These are phyloP conservation scores for Nidularia pulvinata DNA, from an alignment of 768 basidiomycete genomes.

Conservation along the genomic window DNA sequence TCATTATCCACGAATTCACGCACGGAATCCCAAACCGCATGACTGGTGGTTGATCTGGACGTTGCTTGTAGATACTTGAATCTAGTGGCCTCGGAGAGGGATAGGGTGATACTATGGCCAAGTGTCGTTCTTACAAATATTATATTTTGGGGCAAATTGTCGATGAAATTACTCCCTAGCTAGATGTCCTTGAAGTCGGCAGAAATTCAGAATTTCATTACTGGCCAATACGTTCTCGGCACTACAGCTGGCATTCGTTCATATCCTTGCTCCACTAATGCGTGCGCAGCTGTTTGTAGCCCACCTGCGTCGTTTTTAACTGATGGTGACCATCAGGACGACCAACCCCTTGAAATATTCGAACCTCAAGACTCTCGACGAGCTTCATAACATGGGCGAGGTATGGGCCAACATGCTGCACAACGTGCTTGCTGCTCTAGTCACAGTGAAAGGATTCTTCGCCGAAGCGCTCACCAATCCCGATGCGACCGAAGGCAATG, in stretches of 20 bases:
- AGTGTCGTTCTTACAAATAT: conserved; percentile 3
- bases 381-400: conserved; percentile 47
- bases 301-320: neutral
- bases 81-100: conserved; percentile 65
- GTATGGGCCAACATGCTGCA: conserved; percentile 35
- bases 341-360: conserved; percentile 34
- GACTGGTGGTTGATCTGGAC: conserved; percentile 46
- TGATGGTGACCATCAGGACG: conserved; percentile 8
- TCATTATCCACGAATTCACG: conserved; percentile 43
- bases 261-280: conserved; percentile 46
- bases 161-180: neutral
- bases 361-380: conserved; percentile 21
- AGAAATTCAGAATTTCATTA: conserved; percentile 18
- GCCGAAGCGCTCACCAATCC: conserved; percentile 27
- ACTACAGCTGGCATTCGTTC: conserved; percentile 40
- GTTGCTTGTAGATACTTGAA: conserved; percentile 56
- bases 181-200: conserved; percentile 21
- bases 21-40: conserved; percentile 38
- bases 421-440: conserved; percentile 22
- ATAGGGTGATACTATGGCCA: conserved; percentile 48
- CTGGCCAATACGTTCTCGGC: conserved; percentile 29
- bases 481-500: conserved; percentile 29
- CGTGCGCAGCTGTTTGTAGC: conserved; percentile 8
- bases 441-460: conserved; percentile 17
- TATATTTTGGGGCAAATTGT: no score